Percentiles rank a stretch among this genome's conserved stretches.
Conservation (phyloP, 352 stramenopile genomes). For the Phytopythium mirpurense region DNA sequence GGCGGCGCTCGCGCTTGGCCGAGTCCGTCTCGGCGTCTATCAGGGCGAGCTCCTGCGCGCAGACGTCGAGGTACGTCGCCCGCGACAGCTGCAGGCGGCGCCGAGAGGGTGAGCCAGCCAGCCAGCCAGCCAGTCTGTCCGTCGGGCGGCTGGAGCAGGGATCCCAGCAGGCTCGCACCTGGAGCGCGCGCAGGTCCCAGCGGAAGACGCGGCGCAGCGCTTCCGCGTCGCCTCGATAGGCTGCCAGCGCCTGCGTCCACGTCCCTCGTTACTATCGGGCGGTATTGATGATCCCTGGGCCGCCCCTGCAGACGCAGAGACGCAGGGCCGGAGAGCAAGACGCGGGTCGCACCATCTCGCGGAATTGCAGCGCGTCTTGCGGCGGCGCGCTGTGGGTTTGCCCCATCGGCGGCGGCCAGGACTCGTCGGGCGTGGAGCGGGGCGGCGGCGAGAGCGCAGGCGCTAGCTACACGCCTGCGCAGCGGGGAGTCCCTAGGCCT, state of each 20-base stretch:
- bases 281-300: no score
- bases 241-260: constrained; percentile 43
- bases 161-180: constrained; percentile 17
- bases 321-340: no score
- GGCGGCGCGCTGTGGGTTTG: constrained; percentile 55
- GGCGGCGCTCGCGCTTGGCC: constrained; percentile 37
- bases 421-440: no score
- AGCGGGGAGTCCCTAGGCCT: no score
- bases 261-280: no score
- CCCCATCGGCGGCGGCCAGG: no score
- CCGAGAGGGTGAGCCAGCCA: no score
- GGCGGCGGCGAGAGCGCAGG: no score
- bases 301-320: no score
- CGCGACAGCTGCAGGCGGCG: constrained; percentile 58
- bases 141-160: neutral
- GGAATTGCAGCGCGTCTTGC: constrained; percentile 48
- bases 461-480: no score
- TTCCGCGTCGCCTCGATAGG: constrained; percentile 45
- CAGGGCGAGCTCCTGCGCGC: constrained; percentile 47
- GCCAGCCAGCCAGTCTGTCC: no score
- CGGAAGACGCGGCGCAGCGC: constrained; percentile 35
- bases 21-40: constrained; percentile 61
- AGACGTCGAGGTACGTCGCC: constrained; percentile 73
- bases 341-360: constrained; percentile 34
- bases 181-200: constrained; percentile 36